Evolutionary conservation across 2,329 filamentous ascomycete genomes (phyloP), one percentile per base, ranked within the genome.

Genomic region (Cephalotrichum gorgonifer): DNA sequence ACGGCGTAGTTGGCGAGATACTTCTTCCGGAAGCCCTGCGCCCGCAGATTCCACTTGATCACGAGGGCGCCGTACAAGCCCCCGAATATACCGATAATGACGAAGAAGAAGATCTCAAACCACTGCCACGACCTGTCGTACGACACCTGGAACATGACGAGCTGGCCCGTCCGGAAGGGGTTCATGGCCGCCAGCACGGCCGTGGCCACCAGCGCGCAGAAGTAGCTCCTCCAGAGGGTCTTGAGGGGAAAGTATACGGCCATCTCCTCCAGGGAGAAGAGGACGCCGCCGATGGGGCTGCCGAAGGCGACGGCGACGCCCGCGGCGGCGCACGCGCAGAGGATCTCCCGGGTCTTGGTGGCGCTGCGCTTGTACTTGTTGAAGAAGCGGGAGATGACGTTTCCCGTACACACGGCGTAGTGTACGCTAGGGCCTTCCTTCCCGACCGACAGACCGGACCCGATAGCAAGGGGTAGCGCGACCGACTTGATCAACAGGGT

Each of bases 401-500:
- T 97, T 51, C 93, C 93, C 0, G 90, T 95, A 60, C 93, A 97
- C 6, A 97, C 93, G 3, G 93, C 93, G 62, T 97, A 98, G 65
- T 98, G 93, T n/a, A 98, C 93, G 65, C 90, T 96, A 0, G 93
- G 93, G 0, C 93, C 93, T 69, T 98, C 93, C 62, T 98, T 98
- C 49, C 93, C 93, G 12, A 98, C 89, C 0, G 89, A 95, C 23
- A 98, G 71, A 2, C 93, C 93, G 2, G 90, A 96, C 12, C 86
- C 90, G 62, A 98, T 98, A 41, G 91, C 87, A 42, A 98, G 72
- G 1, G 93, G 93, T 44, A 98, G 72, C 23, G 86, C 87, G 49
- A 97, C 79, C 0, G 89, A 95, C 69, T 98, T 98, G 69, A 98
- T 97, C 52, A 93, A 65, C 28, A 98, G 72, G 5, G 93, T 97